Evolutionary conservation across 306 rosid genomes (phyloP), one percentile per base, ranked within the genome.

Genomic region (Trifolium fragiferum): DNA sequence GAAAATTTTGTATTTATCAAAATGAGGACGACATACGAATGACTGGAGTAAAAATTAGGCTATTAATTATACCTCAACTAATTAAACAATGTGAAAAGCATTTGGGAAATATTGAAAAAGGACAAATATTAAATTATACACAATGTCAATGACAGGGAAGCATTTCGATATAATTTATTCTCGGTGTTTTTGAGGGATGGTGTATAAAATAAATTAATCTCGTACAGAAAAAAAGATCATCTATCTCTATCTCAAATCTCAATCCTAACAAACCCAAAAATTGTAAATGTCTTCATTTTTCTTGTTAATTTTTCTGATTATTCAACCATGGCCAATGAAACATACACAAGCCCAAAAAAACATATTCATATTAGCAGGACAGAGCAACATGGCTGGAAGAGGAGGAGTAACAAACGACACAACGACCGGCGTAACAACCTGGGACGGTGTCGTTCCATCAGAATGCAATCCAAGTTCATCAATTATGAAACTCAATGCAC

Each of bases 371-470:
- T 61, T 91, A n/a, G 97, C 91, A 11, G 97, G 98, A n/a, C 98
- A 94, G 74, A 94, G 98, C 84, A 91, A 94, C 90, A 94, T 94
- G 97, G 98, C 95, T 7, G 96, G 96, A 8, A 83, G 98, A 0
- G 97, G 98, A 5, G 98, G 98, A 30, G 87, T 91, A 0, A 15
- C 63, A 0, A 75, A 80, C 32, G 33, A 69, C 76, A 76, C 72
- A 2, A 10, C 41, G 68, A 68, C 87, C 61, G 83, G 87, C 5
- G 10, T 12, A 0, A 18, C 66, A 47, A 82, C 79, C 8, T 89
- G 98, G 97, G 89, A 90, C 70, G 91, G 91, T 20, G 73, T 87
- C 9, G 83, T 94, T 16, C 98, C 98, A 0, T 66, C 72, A 0
- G 69, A 81, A 3, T 88, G 86, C 74, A 41, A 37, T 0, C 79